These are phyloP conservation scores for Picochlorum sp. DNA, from an alignment of 139 green algal species.

Conservation along the genomic window DNA sequence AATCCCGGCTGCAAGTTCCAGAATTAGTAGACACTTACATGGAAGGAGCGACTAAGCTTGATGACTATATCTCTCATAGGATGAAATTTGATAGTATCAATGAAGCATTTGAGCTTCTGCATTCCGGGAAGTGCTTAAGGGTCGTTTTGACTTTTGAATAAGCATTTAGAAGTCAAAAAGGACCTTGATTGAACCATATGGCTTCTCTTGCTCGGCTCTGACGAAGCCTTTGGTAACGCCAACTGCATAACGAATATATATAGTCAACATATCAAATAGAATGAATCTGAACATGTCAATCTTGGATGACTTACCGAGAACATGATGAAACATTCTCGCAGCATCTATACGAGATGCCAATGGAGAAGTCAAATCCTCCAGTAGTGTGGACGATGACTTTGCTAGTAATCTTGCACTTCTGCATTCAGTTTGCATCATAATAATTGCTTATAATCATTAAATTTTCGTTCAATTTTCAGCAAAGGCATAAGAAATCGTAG, in stretches of 20 bases:
- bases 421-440: too few species aligned
- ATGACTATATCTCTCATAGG: constrained; percentile 88
- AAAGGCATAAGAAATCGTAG: too few species aligned
- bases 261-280: too few species aligned
- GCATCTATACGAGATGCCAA: neutral
- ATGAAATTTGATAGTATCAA: constrained; percentile 85
- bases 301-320: neutral
- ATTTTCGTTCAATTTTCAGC: too few species aligned
- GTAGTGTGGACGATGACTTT: neutral
- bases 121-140: constrained; percentile 78
- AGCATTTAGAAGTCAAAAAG: neutral
- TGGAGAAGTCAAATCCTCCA: neutral
- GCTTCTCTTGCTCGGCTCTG: neutral
- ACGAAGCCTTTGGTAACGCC: neutral
- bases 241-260: too few species aligned
- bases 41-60: constrained; percentile 68
- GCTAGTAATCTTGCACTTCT: neutral
- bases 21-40: constrained; percentile 79
- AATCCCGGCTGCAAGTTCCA: constrained; percentile 55
- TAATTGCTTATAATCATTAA: too few species aligned
- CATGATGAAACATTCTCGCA: constrained; percentile 1
- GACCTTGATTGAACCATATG: neutral
- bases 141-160: constrained; percentile 52
- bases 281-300: neutral
- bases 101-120: constrained; percentile 88